Evolutionary conservation across 2,329 filamentous ascomycete species (phyloP).

Genomic region (Chaetomium olivaceum): DNA sequence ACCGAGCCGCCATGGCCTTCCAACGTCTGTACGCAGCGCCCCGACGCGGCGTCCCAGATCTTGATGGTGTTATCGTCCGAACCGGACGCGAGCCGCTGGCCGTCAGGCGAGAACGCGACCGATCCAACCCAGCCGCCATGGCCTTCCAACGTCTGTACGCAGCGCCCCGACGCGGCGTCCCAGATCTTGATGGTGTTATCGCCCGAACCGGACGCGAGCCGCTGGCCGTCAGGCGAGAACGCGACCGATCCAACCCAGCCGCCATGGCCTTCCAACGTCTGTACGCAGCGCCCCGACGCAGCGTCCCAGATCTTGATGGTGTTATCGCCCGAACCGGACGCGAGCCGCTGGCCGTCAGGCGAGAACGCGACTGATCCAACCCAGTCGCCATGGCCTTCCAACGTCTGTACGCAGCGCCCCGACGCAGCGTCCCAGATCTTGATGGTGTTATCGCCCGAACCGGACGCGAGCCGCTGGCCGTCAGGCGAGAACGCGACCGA

Average conservation of each 20-base stretch:
- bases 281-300: not conserved
- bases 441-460: not conserved
- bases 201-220: conserved; percentile 12
- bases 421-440: not conserved
- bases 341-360: conserved; percentile 10
- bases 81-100: conserved; percentile 17
- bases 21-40: conserved; percentile 1
- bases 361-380: conserved; percentile 23
- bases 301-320: not conserved
- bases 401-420: not conserved
- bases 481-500: conserved; percentile 21
- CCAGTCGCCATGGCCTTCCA: conserved; percentile 13
- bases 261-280: conserved; percentile 13
- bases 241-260: conserved; percentile 18
- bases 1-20: conserved; percentile 17
- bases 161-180: not conserved
- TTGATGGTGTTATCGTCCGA: conserved; percentile 2
- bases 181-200: conserved; percentile 4
- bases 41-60: not conserved
- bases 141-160: conserved; percentile 4
- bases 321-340: conserved; percentile 1
- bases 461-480: conserved; percentile 14
- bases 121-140: conserved; percentile 17
- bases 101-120: conserved; percentile 19
- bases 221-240: conserved; percentile 17